A percentile compares a stretch with the other conserved stretches of the same genome.
phyloP scores from a whole-genome alignment of 441 rosid genomes.

The Pelargonium cotyledonis region DNA sequence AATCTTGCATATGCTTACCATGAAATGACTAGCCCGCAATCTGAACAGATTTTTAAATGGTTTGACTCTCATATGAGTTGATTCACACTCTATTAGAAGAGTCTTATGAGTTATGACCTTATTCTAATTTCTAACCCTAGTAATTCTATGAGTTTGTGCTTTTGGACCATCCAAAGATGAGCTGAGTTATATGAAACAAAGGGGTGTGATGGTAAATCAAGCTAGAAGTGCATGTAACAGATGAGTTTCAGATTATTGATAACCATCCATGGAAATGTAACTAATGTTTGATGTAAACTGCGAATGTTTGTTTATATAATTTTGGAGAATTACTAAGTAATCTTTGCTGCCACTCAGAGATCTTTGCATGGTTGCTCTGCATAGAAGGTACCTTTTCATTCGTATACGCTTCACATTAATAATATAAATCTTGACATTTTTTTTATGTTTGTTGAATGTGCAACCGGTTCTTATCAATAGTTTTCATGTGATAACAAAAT shows the following conservation, averaged over 20 bases:
- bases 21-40: conserved; percentile 84
- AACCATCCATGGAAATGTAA: too few relatives aligned
- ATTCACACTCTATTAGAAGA: conserved; percentile 12
- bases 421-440: too few relatives aligned
- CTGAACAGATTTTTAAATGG: conserved; percentile 75
- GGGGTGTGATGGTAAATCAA: conserved; percentile 1
- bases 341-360: too few relatives aligned
- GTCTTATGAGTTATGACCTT: not conserved
- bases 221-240: too few relatives aligned
- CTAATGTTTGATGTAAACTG: too few relatives aligned
- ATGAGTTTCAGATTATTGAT: too few relatives aligned
- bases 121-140: not conserved
- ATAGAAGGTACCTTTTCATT: too few relatives aligned
- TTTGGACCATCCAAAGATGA: not conserved
- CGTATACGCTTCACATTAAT: too few relatives aligned
- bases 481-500: not conserved
- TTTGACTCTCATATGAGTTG: conserved; percentile 67
- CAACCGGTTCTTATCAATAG: not conserved
- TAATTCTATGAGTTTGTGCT: not conserved
- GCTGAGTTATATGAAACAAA: not conserved
- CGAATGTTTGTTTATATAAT: too few relatives aligned
- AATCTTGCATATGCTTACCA: conserved; percentile 81
- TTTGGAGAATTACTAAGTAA: too few relatives aligned
- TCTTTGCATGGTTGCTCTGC: too few relatives aligned
- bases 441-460: too few relatives aligned